These are phyloP conservation scores for Hygrocybe punicea DNA, from an alignment of 768 basidiomycete genomes.

Conservation along the genomic window DNA sequence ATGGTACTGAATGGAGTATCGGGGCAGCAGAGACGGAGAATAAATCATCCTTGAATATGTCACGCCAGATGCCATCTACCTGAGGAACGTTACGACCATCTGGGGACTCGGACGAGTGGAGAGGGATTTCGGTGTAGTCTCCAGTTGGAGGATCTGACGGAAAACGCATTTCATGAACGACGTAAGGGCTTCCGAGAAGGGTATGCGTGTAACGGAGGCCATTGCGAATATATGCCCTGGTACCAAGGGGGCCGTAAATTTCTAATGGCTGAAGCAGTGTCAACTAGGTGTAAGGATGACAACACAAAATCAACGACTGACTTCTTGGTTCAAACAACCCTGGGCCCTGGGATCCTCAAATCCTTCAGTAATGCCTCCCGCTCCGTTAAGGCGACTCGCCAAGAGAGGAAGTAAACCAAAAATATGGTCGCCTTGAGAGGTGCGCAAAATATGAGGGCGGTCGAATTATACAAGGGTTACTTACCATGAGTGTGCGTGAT, in stretches of 20 bases:
- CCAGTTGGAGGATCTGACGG: conserved; percentile 53
- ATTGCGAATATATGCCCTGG: conserved; percentile 73
- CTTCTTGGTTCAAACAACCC: conserved; percentile 34
- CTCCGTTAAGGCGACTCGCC: conserved; percentile 67
- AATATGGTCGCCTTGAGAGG: conserved; percentile 68
- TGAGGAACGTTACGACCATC: conserved; percentile 62
- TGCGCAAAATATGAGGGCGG: conserved; percentile 5
- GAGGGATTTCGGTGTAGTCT: conserved; percentile 48
- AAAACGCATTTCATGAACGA: conserved; percentile 79
- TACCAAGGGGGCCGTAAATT: conserved; percentile 84
- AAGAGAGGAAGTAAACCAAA: conserved; percentile 71
- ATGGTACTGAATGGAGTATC: conserved; percentile 76
- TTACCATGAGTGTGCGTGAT: conserved; percentile 87
- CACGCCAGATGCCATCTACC: conserved; percentile 58
- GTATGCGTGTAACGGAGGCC: conserved; percentile 69
- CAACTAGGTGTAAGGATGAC: not conserved
- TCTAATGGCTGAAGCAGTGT: conserved; percentile 55
- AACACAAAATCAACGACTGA: conserved; percentile 21
- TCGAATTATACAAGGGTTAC: conserved; percentile 8
- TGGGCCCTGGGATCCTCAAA: conserved; percentile 56
- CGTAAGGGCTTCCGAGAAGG: conserved; percentile 59
- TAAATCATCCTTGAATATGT: conserved; percentile 55
- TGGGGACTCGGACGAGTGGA: conserved; percentile 52
- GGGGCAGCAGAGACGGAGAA: conserved; percentile 73
- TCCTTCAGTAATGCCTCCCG: conserved; percentile 60